Evolutionary conservation across 2,329 filamentous ascomycete species (phyloP), one percentile per base, ranked within the genome.

Genomic region (Davidsoniella virescens): DNA sequence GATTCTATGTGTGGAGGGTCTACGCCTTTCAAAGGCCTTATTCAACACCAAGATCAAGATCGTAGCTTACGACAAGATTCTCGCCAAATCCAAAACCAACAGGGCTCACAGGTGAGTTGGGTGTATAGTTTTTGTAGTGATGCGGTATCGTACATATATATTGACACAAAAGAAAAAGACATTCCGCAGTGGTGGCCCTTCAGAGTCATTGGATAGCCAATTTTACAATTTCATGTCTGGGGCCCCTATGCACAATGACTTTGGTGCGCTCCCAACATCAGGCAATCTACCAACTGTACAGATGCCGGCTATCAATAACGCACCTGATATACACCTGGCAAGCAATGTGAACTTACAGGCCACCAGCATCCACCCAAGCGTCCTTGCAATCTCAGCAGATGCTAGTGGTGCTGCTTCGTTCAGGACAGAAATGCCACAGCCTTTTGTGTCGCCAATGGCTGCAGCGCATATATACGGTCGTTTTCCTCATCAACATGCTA

Each of bases 11-110:
- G 67, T 54, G 66, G 65, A 54, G 66, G 65, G 33, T 60, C 62
- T 2, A 65, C 64, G 45, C 66, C 67, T 36, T 68, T 69, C 50
- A 69, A 69, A 59, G 63, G 61, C 10, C 60, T 69, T 40, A 57
- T 66, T 17, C 65, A 69, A 7, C 65, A 69, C 38, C 65, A 69
- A 47, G 59, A 60, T n/a, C 62, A 63, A 42, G 66, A 69, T 56
- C 60, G 62, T 45, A 65, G 64, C 55, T 63, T 64, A 47, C 66
- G 67, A 14, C 65, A 68, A 54, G 65, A 68, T 54, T 9, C 20
- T 2, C 20, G 36, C 16, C 26, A 20, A 45, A 36, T 12, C 12
- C 23, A 38, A 33, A 12, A 16, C 8, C 14, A 5, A 25, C 49
- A 36, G 10, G 23, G 36, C 9, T 16, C 42, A 29, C 12, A 23